Evolutionary conservation across 2,329 filamentous ascomycete genomes (phyloP), one percentile per base, ranked within the genome.

Genomic region (Graphiopsis chlorocephala): DNA sequence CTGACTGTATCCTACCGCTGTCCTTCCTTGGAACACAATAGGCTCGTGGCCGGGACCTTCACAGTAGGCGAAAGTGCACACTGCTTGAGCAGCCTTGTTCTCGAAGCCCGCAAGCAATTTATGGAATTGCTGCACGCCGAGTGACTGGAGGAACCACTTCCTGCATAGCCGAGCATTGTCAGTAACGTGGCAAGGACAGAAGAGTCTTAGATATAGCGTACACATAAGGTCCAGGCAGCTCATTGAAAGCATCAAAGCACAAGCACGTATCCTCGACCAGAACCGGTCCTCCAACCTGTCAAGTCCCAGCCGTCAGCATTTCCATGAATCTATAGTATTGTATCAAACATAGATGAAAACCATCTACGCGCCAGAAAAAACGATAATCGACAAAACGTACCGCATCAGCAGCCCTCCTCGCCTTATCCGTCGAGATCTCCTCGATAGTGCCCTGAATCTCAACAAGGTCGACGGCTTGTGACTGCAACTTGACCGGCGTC

Each of bases 171-270:
- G 35, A 42, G 15, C 35, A 15, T n/a, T 42, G 35, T 42, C 7
- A 42, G 35, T 20, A 42, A n/a, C 7, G 7, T 42, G 17, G 17
- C 35, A 42, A 42, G 15, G 17, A 42, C 15, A 42, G 25, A 35
- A 47, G 25, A 50, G 23, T 25, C 45, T 47, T 52, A 33, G 52
- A 33, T 26, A 45, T 17, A 47, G 80, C 86, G 71, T 83, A 96
- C 94, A 99, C 96, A 77, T 99, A 99, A 47, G 94, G 92, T 1
- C 95, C 95, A 1, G 95, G 95, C 31, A 99, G 84, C n/a, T 93
- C 93, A 65, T 91, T 88, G 67, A 97, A 85, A 23, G 94, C 93
- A 74, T 91, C 89, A 76, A 97, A 99, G 81, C 93, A 96, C 57
- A 99, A 84, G 70, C 93, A 93, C 17, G 95, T 99, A 78, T 99